These are phyloP conservation scores for Candida krabiensis DNA, from an alignment of 805 yeast genomes.

Conservation along the genomic window DNA sequence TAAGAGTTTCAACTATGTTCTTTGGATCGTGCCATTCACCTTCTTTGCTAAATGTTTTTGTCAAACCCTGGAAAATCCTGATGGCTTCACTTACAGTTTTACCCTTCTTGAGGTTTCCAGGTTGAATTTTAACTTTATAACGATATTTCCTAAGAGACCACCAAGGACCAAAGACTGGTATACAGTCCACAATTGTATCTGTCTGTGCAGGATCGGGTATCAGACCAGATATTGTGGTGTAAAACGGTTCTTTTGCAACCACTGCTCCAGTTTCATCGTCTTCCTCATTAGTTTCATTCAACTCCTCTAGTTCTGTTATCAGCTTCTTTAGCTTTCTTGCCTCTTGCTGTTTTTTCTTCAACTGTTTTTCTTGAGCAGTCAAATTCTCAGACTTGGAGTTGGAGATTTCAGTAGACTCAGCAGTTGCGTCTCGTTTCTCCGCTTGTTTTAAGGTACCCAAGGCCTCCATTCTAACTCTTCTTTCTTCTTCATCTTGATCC, in stretches of 20 bases:
- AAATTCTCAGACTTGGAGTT: constrained; percentile 2
- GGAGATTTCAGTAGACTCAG: constrained; percentile 2
- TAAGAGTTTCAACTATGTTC: constrained; percentile 52
- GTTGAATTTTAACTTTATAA: constrained; percentile 81
- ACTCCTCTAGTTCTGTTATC: constrained; percentile 27
- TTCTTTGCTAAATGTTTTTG: constrained; percentile 27
- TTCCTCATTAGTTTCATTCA: constrained; percentile 12
- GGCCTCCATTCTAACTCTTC: constrained; percentile 69
- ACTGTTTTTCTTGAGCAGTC: constrained; percentile 15
- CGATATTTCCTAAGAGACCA: constrained; percentile 67
- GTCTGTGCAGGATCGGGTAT: constrained; percentile 43
- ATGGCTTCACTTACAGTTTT: constrained; percentile 75
- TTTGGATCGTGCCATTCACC: constrained; percentile 73
- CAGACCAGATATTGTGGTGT: constrained; percentile 29
- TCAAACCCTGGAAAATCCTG: constrained; percentile 48
- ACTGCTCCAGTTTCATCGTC: constrained; percentile 22
- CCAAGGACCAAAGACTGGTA: constrained; percentile 96
- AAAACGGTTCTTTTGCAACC: constrained; percentile 36
- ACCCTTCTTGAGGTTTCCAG: constrained; percentile 82
- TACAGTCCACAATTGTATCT: constrained; percentile 60
- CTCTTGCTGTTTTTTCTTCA: constrained; percentile 31
- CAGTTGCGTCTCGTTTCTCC: constrained; percentile 24
- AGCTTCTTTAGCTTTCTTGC: constrained; percentile 32
- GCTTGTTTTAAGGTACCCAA: constrained; percentile 77
- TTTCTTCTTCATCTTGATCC: constrained; percentile 91